Base-by-base conservation (phyloP, 768 basidiomycete genomes). In the Galerina sulciceps region DNA sequence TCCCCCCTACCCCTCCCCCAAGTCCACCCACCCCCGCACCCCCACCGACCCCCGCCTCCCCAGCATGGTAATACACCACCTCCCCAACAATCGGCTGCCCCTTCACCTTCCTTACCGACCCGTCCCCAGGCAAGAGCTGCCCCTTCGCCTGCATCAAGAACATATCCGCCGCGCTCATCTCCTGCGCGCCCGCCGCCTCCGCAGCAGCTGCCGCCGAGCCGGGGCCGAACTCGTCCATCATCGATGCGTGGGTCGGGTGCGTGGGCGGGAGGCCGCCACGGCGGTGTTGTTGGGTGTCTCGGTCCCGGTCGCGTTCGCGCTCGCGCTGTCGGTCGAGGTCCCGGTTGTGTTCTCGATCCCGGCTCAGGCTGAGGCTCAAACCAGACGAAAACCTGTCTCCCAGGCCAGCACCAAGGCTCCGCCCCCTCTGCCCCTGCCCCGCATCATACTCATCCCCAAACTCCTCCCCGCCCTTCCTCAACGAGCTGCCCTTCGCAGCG, bases 121-220 rank as follows among this genome's bases (percentile, higher is more conserved):
- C 71, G 48, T 72, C 73, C 3, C 67, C 71, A 34, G 72, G 70
- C 8, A 75, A 75, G 14, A 81, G 76, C 64, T 87, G 84, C 13
- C 85, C 84, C 51, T 82, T 68, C 40, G 87, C 85, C 70, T 88
- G 88, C 60, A 81, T 78, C 17, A 76, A 62, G 69, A 89, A 90
- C 81, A 89, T 82, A 36, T 89, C 87, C 37, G 85, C 84, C n/a
- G 87, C 85, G 49, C 79, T 83, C 65, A 84, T 59, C 55, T 67
- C 65, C 37, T 73, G 26, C 26, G 26, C 26, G 0, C 8, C 71
- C 10, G 59, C 67, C 18, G 53, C 59, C 20, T 66, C 56, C 38
- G 65, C 69, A 40, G 64, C 59, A 34, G 68, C 73, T 14, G 66
- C 65, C 31, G 50, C 65, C 9, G 65, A 61, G 13, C 65, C 65